Evolutionary conservation across 495 filamentous ascomycete species (phyloP).

Genomic region (Cercophora newfieldiana): DNA sequence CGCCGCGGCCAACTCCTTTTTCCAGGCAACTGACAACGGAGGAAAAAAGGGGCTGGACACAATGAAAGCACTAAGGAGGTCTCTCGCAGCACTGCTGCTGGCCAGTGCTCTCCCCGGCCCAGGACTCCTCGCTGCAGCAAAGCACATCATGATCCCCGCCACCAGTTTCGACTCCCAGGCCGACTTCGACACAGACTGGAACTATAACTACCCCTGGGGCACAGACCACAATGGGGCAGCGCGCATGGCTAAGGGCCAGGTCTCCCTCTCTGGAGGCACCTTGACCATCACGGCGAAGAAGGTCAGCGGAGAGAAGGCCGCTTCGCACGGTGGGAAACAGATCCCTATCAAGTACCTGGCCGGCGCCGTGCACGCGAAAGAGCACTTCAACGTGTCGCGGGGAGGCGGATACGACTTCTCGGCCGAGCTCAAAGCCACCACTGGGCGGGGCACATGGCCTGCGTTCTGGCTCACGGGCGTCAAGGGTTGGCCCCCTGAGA

Average conservation of each 20-base stretch:
- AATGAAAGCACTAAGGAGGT: neutral
- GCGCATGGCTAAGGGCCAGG: slow-evolving; percentile 51
- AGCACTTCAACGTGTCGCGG: slow-evolving; percentile 46
- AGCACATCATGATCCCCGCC: slow-evolving; percentile 50
- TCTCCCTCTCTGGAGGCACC: slow-evolving; percentile 36
- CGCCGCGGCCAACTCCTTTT: neutral
- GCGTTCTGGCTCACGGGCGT: slow-evolving; percentile 66
- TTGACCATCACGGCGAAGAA: slow-evolving; percentile 50
- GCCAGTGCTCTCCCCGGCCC: slow-evolving; percentile 14
- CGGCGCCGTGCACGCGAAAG: slow-evolving; percentile 50
- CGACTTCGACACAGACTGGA: slow-evolving; percentile 53
- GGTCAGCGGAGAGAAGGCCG: slow-evolving; percentile 44
- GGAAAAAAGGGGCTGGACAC: neutral
- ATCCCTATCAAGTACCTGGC: slow-evolving; percentile 57
- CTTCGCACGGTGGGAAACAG: slow-evolving; percentile 45
- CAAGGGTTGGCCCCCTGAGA: slow-evolving; percentile 62
- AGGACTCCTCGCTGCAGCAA: slow-evolving; percentile 19
- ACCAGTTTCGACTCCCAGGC: slow-evolving; percentile 54
- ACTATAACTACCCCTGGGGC: slow-evolving; percentile 52
- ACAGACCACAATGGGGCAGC: slow-evolving; percentile 57
- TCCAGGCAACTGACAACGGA: neutral
- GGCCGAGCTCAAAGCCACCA: slow-evolving; percentile 53
- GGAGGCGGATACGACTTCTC: slow-evolving; percentile 55
- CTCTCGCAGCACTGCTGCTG: slow-evolving; percentile 13
- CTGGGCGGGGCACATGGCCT: slow-evolving; percentile 56